Evolutionary conservation across 768 basidiomycete species (phyloP), one percentile per base, ranked within the genome.

Genomic region (Rhizopogon rudus): DNA sequence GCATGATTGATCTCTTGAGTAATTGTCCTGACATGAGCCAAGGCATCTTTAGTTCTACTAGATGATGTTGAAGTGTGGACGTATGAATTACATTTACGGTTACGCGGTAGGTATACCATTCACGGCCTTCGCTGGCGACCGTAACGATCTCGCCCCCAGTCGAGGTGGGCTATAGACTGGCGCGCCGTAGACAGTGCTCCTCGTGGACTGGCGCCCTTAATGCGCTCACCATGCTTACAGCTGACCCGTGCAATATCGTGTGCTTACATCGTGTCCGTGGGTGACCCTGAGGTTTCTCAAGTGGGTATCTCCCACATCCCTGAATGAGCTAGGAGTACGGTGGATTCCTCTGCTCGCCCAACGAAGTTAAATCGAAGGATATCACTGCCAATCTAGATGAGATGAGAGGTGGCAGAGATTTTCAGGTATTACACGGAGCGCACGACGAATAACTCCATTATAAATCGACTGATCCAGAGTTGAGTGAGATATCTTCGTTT

Each of bases 261-360:
- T 98, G 2, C 22, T 25, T 25, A 93, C 75, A 93, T 99, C 71
- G 97, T 98, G 69, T 97, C 94, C 0, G 96, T 96, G 1, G 91
- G 96, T 31, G 96, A 98, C 67, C 86, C 3, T 25, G 25, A 87
- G 51, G 88, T 99, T 99, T 81, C 77, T 99, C 14, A 90, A 93
- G 66, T 20, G 96, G 95, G 1, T 87, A 93, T 69, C 75, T 99
- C 55, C 71, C 73, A 60, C 77, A 80, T 46, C 77, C 98, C 6
- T 95, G 96, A 12, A 89, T 98, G 80, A 89, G 86, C 17, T 96
- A 96, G 20, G 96, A 99, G 73, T 96, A 99, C 66, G 96, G 96
- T 10, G 88, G 88, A 25, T 98, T 98, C 76, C 81, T 98, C 48
- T 81, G 87, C 41, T 83, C 81, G 58, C 88, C 89, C 0, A 87